A percentile compares a stretch with the other conserved stretches of the same genome.
Conservation (phyloP, 108 stramenopile genomes). For the Chaetoceros muelleri region DNA sequence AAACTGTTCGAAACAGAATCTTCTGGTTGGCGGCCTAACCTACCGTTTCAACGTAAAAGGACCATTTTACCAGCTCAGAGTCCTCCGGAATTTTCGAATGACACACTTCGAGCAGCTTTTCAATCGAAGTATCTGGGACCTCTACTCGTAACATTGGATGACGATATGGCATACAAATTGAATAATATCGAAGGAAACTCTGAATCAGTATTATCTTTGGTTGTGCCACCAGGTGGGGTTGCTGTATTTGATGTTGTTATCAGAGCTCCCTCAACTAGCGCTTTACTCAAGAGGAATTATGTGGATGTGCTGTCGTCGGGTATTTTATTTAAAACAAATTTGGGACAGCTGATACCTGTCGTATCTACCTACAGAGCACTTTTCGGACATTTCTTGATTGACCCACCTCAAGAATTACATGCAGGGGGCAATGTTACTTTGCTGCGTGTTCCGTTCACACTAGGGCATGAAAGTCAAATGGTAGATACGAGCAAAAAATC, state of each 20-base stretch:
- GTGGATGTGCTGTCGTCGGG: constrained; percentile 17
- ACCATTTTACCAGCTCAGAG: too few relatives aligned
- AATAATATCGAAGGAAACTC: neutral
- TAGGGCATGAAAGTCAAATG: too few relatives aligned
- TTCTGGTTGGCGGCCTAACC: too few relatives aligned
- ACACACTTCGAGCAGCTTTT: too few relatives aligned
- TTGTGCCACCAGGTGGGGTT: constrained; percentile 52
- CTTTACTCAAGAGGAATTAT: constrained; percentile 1
- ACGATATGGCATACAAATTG: neutral
- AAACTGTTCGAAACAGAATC: too few relatives aligned
- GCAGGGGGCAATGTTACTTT: too few relatives aligned
- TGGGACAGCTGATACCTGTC: constrained; percentile 56
- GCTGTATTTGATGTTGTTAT: constrained; percentile 49
- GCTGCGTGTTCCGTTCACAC: too few relatives aligned
- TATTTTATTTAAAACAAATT: constrained; percentile 48
- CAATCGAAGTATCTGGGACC: too few relatives aligned
- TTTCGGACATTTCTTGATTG: constrained; percentile 42
- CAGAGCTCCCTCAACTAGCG: constrained; percentile 24
- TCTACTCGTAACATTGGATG: neutral
- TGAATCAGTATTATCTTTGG: neutral
- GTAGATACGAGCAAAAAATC: too few relatives aligned
- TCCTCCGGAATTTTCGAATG: too few relatives aligned
- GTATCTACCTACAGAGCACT: constrained; percentile 49
- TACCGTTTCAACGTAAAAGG: too few relatives aligned
- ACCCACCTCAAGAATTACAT: constrained; percentile 7